Evolutionary conservation across 1,284 basidiomycete species (phyloP), one percentile per base, ranked within the genome.

Genomic region (Cryptococcus sp.): DNA sequence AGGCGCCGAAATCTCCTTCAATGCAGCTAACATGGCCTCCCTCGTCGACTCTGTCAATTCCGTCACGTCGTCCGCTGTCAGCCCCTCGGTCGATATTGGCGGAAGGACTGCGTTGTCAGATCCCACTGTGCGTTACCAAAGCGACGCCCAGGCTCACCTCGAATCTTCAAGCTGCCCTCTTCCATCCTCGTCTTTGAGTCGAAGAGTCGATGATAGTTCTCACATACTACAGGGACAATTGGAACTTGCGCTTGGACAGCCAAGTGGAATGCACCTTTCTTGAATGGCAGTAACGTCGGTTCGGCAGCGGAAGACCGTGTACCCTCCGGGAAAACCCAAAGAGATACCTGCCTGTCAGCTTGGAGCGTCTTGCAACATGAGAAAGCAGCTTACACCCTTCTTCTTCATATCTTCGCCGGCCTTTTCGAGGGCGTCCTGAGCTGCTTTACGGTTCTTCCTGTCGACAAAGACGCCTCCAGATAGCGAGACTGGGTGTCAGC

Each of bases 201-300:
- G 53, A 74, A 95, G 50, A 94, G 62, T 52, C 81, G 76, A 80
- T 87, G 86, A 70, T 97, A 97, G 73, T 97, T 97, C 74, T 98
- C 92, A 58, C 85, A 85, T 0, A 98, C 85, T 46, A 98, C 81
- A 9, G 94, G 92, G 16, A 91, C 80, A 59, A 99, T 84, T 5
- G 92, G 91, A 38, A 94, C 79, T 42, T 67, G 74, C 0, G 76
- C 84, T 73, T 95, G 85, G 14, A 97, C 79, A 12, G 95, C 94
- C 32, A 97, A 80, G 67, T 98, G 91, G 79, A 98, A 98, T 0
- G 92, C 93, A 34, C 95, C 95, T 74, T 97, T 99, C 77, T 99
- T 99, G 77, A 99, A 87, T 0, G 90, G 86, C 2, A 91, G 78
- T 65, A 97, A 73, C 28, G 80, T 78, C 7, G 84, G 79, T 38